A percentile compares a stretch with the other conserved stretches of the same genome.
These are phyloP conservation scores for Solanum corneliomulleri DNA, from an alignment of 257 asterid genomes.

Conservation along the genomic window DNA sequence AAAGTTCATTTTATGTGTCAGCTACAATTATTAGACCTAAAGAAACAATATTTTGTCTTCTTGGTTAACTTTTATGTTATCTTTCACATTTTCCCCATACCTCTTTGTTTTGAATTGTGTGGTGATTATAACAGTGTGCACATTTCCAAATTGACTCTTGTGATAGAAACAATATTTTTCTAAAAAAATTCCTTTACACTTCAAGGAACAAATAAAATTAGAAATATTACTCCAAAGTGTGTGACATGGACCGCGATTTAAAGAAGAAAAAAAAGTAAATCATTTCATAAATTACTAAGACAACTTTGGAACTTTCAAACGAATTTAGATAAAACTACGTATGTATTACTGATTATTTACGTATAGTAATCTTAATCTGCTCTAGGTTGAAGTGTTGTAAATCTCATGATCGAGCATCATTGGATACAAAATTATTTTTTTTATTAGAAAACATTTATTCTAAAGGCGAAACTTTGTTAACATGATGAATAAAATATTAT, in stretches of 20 bases:
- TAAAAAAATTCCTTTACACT: background rate
- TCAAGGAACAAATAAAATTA: too few species aligned
- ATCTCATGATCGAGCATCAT: too few species aligned
- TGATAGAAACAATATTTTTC: background rate
- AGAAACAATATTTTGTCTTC: background rate
- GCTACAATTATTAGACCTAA: background rate
- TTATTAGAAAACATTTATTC: too few species aligned
- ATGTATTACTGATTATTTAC: too few species aligned
- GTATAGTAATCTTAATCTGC: too few species aligned
- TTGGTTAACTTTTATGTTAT: background rate
- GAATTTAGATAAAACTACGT: background rate
- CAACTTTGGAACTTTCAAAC: background rate
- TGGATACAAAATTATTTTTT: too few species aligned
- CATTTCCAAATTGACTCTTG: too few species aligned
- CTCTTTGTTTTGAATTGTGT: background rate
- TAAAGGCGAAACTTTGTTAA: background rate
- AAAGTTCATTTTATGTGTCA: background rate
- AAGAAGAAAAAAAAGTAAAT: background rate
- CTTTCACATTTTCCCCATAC: background rate
- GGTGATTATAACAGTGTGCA: background rate
- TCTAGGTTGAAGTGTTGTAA: too few species aligned
- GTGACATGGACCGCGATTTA: background rate
- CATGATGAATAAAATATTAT: rapidly evolving
- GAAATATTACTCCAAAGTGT: too few species aligned
- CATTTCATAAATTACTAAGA: background rate